A percentile compares a stretch with the other conserved stretches of the same genome.
phyloP scores from a whole-genome alignment of 805 yeast genomes.

The Kuraishia cidri region DNA sequence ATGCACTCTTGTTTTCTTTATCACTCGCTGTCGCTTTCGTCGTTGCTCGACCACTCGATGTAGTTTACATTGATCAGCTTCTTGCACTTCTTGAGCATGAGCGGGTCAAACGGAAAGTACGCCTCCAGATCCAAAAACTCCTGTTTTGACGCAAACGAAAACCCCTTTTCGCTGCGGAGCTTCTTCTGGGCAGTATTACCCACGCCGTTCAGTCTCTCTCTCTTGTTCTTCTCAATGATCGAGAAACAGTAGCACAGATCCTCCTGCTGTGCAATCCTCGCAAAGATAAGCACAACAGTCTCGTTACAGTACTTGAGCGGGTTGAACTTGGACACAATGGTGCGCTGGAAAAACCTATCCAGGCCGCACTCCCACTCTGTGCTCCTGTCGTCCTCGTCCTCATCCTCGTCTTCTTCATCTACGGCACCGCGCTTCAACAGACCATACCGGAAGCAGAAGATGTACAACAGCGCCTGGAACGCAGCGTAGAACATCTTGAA shows the following conservation, averaged over 20 bases:
- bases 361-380: constrained; percentile 70
- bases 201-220: constrained; percentile 48
- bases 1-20: no score
- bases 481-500: constrained; percentile 86
- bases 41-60: constrained; percentile 80
- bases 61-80: constrained; percentile 43
- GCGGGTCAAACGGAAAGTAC: constrained; percentile 95
- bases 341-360: constrained; percentile 81
- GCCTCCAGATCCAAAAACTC: constrained; percentile 86
- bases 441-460: constrained; percentile 81
- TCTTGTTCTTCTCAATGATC: constrained; percentile 82
- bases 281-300: constrained; percentile 89
- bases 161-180: not conserved
- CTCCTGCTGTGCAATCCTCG: constrained; percentile 82
- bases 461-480: constrained; percentile 82
- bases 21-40: constrained; percentile 27
- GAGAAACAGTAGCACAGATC: constrained; percentile 91
- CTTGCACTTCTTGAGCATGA: constrained; percentile 59
- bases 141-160: constrained; percentile 44
- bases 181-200: constrained; percentile 13
- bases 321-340: constrained; percentile 81
- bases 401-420: constrained; percentile 13
- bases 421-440: constrained; percentile 30
- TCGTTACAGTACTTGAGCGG: constrained; percentile 91
- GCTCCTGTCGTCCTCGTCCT: constrained; percentile 14